phyloP scores from a whole-genome alignment of 768 basidiomycete species.

The Tephrocybe sp. region DNA sequence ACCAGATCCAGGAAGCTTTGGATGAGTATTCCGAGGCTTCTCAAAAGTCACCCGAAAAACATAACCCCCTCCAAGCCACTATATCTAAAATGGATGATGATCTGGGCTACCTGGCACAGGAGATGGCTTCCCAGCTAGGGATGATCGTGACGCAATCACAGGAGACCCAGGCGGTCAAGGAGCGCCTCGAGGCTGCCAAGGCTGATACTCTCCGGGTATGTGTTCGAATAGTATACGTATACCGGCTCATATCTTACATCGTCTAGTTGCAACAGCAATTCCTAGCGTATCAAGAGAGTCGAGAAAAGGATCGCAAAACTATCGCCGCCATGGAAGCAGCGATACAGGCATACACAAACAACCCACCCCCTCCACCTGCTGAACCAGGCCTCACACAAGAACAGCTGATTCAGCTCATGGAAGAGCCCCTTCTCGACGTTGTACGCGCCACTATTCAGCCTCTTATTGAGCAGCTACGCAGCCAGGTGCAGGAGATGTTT shows the following conservation, averaged over 20 bases:
- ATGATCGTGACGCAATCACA: no score
- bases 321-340: conserved; percentile 25
- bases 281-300: conserved; percentile 12
- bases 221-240: not conserved
- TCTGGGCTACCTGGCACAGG: no score
- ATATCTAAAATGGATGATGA: no score
- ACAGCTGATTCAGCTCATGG: conserved; percentile 20
- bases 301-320: conserved; percentile 15
- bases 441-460: conserved; percentile 22
- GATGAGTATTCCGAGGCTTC: conserved; percentile 10
- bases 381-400: conserved; percentile 16
- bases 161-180: no score
- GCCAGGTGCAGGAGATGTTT: conserved; percentile 21
- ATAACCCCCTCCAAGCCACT: no score
- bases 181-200: no score
- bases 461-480: conserved; percentile 19
- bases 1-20: conserved; percentile 18
- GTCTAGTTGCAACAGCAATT: conserved; percentile 21
- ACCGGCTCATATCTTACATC: not conserved
- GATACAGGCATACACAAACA: conserved; percentile 17
- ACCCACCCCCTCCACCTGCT: conserved; percentile 18
- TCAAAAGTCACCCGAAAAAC: no score
- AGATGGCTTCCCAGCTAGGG: no score
- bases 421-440: conserved; percentile 22
- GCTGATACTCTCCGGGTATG: no score